These are phyloP conservation scores for Chaetomiaceae sp. DNA, from an alignment of 2,329 filamentous ascomycete genomes.

Conservation along the genomic window DNA sequence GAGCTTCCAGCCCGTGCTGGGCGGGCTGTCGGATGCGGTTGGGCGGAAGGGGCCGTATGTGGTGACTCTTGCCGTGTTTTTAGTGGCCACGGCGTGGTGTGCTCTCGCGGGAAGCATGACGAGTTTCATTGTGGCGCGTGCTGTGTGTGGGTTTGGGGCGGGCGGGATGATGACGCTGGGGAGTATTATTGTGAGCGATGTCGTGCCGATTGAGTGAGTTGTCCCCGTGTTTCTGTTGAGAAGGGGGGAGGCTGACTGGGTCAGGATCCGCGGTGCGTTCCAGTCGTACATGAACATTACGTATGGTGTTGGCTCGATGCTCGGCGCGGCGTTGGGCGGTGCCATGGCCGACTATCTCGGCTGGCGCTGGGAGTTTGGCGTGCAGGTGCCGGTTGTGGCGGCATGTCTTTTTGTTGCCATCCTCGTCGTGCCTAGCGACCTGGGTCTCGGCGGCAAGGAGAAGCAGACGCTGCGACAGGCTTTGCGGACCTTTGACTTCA, in stretches of 20 bases:
- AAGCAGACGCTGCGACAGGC: slow-evolving; percentile 44
- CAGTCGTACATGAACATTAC: slow-evolving; percentile 67
- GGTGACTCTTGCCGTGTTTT: slow-evolving; percentile 58
- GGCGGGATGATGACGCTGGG: slow-evolving; percentile 67
- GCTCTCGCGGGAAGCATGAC: slow-evolving; percentile 61
- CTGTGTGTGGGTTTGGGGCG: slow-evolving; percentile 67
- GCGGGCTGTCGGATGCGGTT: slow-evolving; percentile 68
- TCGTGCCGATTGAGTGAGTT: slow-evolving; percentile 66
- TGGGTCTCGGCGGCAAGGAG: slow-evolving; percentile 46
- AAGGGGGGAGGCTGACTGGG: background rate
- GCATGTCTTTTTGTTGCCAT: slow-evolving; percentile 43
- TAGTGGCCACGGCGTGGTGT: slow-evolving; percentile 64
- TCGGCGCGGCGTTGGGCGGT: slow-evolving; percentile 66
- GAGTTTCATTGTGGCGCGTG: slow-evolving; percentile 66
- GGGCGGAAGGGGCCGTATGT: slow-evolving; percentile 66
- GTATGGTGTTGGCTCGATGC: slow-evolving; percentile 48
- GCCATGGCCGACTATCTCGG: slow-evolving; percentile 65
- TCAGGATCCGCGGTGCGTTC: slow-evolving; percentile 58
- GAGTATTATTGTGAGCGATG: slow-evolving; percentile 66
- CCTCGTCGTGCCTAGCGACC: slow-evolving; percentile 46
- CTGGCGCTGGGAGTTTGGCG: slow-evolving; percentile 69
- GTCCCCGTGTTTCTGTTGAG: background rate
- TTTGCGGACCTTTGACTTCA: slow-evolving; percentile 53
- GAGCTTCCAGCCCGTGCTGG: slow-evolving; percentile 69
- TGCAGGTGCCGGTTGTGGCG: slow-evolving; percentile 52